A percentile compares a stretch with the other conserved stretches of the same genome.
phyloP scores from a whole-genome alignment of 352 stramenopile species.

The Phytophthora hibernalis region DNA sequence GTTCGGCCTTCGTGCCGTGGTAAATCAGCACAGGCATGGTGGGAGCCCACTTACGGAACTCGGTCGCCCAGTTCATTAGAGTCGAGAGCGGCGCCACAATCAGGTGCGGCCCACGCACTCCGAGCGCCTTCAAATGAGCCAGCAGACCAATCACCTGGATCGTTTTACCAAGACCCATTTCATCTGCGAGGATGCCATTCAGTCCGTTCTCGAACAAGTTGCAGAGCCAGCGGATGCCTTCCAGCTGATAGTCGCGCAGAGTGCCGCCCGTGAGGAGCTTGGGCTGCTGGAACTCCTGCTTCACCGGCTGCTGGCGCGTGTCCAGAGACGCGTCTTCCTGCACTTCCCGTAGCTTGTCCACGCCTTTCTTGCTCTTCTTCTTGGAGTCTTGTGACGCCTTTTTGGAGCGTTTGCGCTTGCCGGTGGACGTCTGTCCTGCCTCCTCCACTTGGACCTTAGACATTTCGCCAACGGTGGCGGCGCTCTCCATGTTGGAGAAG shows the following conservation, averaged over 20 bases:
- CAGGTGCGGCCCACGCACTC: conserved; percentile 95
- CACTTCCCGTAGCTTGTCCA: conserved; percentile 78
- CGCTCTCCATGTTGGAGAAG: conserved; percentile 86
- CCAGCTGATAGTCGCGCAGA: conserved; percentile 96
- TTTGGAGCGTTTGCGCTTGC: conserved; percentile 60
- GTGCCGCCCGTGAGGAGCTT: conserved; percentile 77
- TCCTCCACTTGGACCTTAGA: conserved; percentile 1
- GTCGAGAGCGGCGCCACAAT: conserved; percentile 98
- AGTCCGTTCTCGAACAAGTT: conserved; percentile 98
- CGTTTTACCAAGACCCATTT: conserved; percentile 93
- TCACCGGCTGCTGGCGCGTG: conserved; percentile 43
- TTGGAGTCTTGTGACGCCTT: conserved; percentile 9
- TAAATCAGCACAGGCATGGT: conserved; percentile 98
- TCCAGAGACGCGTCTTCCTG: conserved; percentile 59
- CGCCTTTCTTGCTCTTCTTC: conserved; percentile 54
- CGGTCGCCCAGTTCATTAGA: conserved; percentile 97
- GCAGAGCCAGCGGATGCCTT: conserved; percentile 97
- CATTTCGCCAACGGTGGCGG: conserved; percentile 45
- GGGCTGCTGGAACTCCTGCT: conserved; percentile 74
- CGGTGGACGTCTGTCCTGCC: conserved; percentile 31
- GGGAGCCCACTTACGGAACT: conserved; percentile 83
- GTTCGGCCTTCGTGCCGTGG: conserved; percentile 88
- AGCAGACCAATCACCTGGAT: conserved; percentile 95
- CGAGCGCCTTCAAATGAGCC: conserved; percentile 91
- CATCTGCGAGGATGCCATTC: conserved; percentile 91